Conservation (phyloP, 2,329 filamentous ascomycete genomes). For the Xylariaceae sp. region DNA sequence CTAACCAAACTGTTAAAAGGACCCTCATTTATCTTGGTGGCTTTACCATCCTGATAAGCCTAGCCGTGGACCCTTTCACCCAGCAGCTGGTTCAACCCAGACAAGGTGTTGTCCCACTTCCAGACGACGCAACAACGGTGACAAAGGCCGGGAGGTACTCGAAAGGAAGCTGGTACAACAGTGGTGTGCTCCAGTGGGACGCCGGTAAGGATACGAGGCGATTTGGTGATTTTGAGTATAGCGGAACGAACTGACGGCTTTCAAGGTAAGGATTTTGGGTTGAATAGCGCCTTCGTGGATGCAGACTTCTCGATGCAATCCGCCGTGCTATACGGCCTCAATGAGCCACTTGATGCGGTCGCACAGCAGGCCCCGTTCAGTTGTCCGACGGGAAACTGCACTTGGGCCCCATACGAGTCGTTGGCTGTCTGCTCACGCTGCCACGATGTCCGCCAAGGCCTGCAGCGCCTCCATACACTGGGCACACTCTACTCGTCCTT, state of each 20-base stretch:
- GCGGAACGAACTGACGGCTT: background rate
- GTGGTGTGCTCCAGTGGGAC: background rate
- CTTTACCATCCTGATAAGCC: background rate
- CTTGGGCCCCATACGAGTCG: background rate
- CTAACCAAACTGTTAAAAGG: background rate
- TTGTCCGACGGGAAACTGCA: background rate
- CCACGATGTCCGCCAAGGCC: background rate
- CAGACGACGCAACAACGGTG: background rate
- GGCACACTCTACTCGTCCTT: background rate
- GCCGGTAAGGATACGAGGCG: background rate
- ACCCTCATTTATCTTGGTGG: background rate
- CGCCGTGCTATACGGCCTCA: slow-evolving; percentile 1
- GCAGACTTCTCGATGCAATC: slow-evolving; percentile 3
- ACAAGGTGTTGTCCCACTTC: background rate
- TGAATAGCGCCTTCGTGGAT: background rate
- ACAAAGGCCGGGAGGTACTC: background rate
- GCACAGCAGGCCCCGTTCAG: background rate
- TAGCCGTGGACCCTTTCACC: background rate
- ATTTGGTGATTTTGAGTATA: background rate
- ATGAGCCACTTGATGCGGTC: background rate
- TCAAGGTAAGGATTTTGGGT: background rate
- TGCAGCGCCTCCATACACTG: background rate
- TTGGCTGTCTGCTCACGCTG: background rate
- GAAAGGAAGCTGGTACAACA: background rate
- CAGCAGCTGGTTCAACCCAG: slow-evolving; percentile 1